Evolutionary conservation across 805 yeast species (phyloP), one percentile per base, ranked within the genome.

Genomic region (Yueomyces sinensis): DNA sequence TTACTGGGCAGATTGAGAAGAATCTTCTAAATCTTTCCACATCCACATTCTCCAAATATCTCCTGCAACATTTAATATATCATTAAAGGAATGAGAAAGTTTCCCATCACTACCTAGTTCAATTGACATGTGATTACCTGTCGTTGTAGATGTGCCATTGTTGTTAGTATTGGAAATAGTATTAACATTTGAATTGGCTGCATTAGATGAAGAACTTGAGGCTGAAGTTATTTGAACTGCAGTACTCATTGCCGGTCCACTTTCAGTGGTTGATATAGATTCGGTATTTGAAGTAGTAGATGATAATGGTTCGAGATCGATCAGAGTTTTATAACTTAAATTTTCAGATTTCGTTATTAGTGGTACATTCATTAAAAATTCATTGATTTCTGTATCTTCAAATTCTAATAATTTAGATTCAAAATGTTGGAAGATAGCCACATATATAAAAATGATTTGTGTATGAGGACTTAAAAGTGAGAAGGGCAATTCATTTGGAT

Each of bases 41-140:
- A 81, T 59, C 82, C 89, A 82, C 46, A 75, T 78, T 42, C 95
- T 65, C 94, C 94, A 83, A 30, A 81, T 63, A 48, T 83, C 94
- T 23, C 94, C 94, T 3, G 93, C 87, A 52, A 78, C 87, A 36
- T 63, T 60, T 30, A 82, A 66, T 20, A 83, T 66, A 42, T 76
- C 78, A 48, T 81, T 86, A 52, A 83, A 78, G 43, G 80, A 83
- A 41, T 68, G 70, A 3, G 59, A 45, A 29, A 65, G 59, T 37
- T 62, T 63, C 25, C 70, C 71, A 37, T 61, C 61, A 33, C 54
- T 58, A 2, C 61, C 55, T 13, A 61, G 46, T 30, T 52, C 59
- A 13, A 53, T 52, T 30, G 47, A 29, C 56, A 55, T 50, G 35
- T 50, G 48, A 17, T 42, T 30, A 6, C 9, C 34, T 17, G 35